phyloP scores from a whole-genome alignment of 2,329 filamentous ascomycete species.

The Alternaria viburni region DNA sequence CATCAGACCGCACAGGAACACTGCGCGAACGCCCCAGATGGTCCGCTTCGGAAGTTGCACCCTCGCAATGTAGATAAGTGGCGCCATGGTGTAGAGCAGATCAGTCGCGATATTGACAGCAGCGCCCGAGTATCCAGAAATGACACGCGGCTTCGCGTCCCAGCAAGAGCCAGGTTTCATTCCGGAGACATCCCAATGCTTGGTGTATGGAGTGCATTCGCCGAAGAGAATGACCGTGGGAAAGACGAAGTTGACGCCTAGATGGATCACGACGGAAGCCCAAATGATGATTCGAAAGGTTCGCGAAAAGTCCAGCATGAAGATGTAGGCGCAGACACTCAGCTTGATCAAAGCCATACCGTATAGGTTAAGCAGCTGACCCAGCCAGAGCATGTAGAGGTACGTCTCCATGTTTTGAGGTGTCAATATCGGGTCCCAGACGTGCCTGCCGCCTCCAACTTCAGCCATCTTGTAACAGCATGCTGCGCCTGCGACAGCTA shows the following conservation, averaged over 20 bases:
- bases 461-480: conserved; percentile 29
- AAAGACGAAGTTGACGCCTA: conserved; percentile 32
- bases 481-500: conserved; percentile 27
- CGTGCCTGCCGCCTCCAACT: conserved; percentile 26
- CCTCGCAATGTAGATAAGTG: conserved; percentile 29
- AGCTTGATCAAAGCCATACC: conserved; percentile 38
- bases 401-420: conserved; percentile 25
- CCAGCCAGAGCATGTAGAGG: conserved; percentile 28
- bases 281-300: conserved; percentile 30
- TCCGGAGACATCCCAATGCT: conserved; percentile 31
- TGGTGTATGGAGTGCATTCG: conserved; percentile 29
- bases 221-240: conserved; percentile 30
- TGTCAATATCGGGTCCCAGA: conserved; percentile 33
- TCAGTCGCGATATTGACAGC: conserved; percentile 36
- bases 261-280: conserved; percentile 26
- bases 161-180: conserved; percentile 31
- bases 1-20: conserved; percentile 36
- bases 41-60: conserved; percentile 34
- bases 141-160: conserved; percentile 28
- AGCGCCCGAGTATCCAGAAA: conserved; percentile 35
- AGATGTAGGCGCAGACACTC: conserved; percentile 36
- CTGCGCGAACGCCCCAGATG: conserved; percentile 34
- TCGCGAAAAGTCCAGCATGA: conserved; percentile 34
- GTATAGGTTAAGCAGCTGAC: conserved; percentile 33
- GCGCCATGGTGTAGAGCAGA: conserved; percentile 31